Evolutionary conservation across 495 filamentous ascomycete genomes (phyloP).

Genomic region (Aspergillus wentii): DNA sequence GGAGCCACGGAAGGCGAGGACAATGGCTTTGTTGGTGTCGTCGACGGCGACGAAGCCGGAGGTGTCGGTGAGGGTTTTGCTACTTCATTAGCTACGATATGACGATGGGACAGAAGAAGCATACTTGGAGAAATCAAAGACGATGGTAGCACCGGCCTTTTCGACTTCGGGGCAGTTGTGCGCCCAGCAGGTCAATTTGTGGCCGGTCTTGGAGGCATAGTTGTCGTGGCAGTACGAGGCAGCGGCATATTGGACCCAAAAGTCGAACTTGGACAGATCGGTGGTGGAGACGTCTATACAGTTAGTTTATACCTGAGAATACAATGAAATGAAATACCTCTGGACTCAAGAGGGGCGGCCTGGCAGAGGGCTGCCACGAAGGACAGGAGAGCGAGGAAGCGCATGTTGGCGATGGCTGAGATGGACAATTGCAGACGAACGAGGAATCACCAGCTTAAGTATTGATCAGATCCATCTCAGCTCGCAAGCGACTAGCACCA

Average conservation of each 20-base stretch:
- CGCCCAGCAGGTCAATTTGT: slow-evolving; percentile 47
- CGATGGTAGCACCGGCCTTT: slow-evolving; percentile 44
- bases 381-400: neutral
- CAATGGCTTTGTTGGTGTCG: slow-evolving; percentile 50
- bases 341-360: too few species aligned
- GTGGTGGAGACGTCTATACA: neutral
- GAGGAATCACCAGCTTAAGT: too few species aligned
- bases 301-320: neutral
- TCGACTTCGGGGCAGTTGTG: slow-evolving; percentile 55
- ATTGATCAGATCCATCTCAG: too few species aligned
- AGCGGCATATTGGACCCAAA: slow-evolving; percentile 65
- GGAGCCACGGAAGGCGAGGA: slow-evolving; percentile 63
- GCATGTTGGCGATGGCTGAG: neutral
- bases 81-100: slow-evolving; percentile 18
- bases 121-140: slow-evolving; percentile 55
- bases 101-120: slow-evolving; percentile 8
- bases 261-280: slow-evolving; percentile 29
- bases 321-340: neutral
- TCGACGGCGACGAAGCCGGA: slow-evolving; percentile 63
- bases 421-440: too few species aligned
- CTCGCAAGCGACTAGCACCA: too few species aligned
- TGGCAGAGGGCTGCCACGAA: neutral
- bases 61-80: slow-evolving; percentile 52
- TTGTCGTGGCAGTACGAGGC: slow-evolving; percentile 60
- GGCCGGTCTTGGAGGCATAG: slow-evolving; percentile 31